Conservation (phyloP, 2,329 filamentous ascomycete species). For the Hymenoscyphus scutula region DNA sequence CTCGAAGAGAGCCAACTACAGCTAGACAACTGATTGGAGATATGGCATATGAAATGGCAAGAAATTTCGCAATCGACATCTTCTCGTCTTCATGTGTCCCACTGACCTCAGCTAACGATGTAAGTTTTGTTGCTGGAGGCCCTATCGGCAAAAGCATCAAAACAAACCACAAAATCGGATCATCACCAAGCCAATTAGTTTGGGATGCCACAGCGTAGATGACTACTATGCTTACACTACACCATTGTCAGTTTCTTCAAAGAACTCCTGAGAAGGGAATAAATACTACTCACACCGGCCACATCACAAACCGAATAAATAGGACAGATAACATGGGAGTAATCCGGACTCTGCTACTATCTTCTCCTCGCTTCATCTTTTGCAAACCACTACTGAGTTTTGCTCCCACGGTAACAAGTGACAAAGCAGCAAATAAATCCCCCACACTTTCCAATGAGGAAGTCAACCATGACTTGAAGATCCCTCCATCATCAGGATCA, state of each 20-base stretch:
- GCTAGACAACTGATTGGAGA: conserved; percentile 38
- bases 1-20: conserved; percentile 38
- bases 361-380: conserved; percentile 46
- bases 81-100: conserved; percentile 40
- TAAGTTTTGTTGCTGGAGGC: conserved; percentile 46
- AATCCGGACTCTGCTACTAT: conserved; percentile 46
- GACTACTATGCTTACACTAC: conserved; percentile 47
- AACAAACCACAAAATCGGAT: conserved; percentile 88
- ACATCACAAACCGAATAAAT: conserved; percentile 57
- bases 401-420: conserved; percentile 63
- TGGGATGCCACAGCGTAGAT: conserved; percentile 53
- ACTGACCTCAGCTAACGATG: conserved; percentile 44
- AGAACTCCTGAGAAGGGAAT: too few species aligned
- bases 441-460: conserved; percentile 59
- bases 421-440: conserved; percentile 60
- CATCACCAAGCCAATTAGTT: conserved; percentile 67
- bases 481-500: conserved; percentile 54
- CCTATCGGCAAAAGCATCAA: conserved; percentile 60
- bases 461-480: conserved; percentile 65
- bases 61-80: conserved; percentile 42
- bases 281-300: conserved; percentile 45
- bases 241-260: background rate
- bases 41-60: conserved; percentile 40
- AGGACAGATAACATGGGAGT: conserved; percentile 47
- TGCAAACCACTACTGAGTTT: conserved; percentile 55